Conservation (phyloP, 352 stramenopile species). For the Peronospora belbahrii region DNA sequence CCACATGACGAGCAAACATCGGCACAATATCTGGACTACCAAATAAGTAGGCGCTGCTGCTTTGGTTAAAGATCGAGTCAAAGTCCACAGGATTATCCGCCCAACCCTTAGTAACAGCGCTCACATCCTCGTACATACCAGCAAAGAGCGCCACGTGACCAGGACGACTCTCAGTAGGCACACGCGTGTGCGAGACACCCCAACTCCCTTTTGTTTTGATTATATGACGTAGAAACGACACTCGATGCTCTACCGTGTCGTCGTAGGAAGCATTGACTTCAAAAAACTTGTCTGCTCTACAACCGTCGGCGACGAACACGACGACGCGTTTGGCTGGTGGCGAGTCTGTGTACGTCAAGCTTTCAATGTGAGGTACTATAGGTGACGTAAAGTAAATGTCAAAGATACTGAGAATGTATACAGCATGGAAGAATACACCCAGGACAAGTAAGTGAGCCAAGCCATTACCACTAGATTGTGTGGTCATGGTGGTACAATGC, state of each 20-base stretch:
- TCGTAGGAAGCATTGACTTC: slow-evolving; percentile 30
- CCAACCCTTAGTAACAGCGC: slow-evolving; percentile 82
- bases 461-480: slow-evolving; percentile 1
- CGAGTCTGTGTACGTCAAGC: slow-evolving; percentile 28
- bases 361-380: slow-evolving; percentile 61
- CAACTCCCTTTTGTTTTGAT: slow-evolving; percentile 51
- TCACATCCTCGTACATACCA: slow-evolving; percentile 86
- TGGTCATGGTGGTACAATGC: slow-evolving; percentile 9
- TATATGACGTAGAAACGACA: slow-evolving; percentile 58
- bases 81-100: slow-evolving; percentile 84
- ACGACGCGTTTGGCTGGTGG: slow-evolving; percentile 60
- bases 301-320: slow-evolving; percentile 80
- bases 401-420: slow-evolving; percentile 87
- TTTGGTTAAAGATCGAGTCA: slow-evolving; percentile 84
- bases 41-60: slow-evolving; percentile 52
- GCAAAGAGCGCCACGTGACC: slow-evolving; percentile 82
- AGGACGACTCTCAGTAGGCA: slow-evolving; percentile 79
- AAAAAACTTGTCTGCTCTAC: slow-evolving; percentile 80
- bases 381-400: slow-evolving; percentile 88
- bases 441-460: slow-evolving; percentile 44
- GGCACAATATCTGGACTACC: slow-evolving; percentile 81
- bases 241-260: slow-evolving; percentile 17
- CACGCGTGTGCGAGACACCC: slow-evolving; percentile 81
- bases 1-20: slow-evolving; percentile 77
- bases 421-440: slow-evolving; percentile 67